These are phyloP conservation scores for Aspergillus costaricaensis DNA, from an alignment of 2,329 filamentous ascomycete species.

Conservation along the genomic window DNA sequence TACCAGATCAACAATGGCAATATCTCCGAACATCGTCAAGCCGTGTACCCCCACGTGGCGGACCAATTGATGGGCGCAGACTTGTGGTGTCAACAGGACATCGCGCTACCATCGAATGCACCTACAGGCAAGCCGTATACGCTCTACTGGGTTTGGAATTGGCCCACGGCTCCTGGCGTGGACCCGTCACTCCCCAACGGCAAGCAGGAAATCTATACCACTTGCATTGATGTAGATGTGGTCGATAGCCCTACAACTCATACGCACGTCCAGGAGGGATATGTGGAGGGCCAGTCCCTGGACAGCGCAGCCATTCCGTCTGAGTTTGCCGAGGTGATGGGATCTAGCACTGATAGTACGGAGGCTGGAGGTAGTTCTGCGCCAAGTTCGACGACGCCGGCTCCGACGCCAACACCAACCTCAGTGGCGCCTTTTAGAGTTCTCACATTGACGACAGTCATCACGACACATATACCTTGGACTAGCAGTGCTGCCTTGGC, in stretches of 20 bases:
- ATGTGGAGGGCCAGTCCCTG: conserved; percentile 37
- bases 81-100: conserved; percentile 78
- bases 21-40: conserved; percentile 63
- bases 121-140: conserved; percentile 69
- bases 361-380: conserved; percentile 1
- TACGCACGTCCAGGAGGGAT: conserved; percentile 21
- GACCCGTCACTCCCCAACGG: conserved; percentile 42
- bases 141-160: conserved; percentile 97
- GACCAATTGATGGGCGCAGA: conserved; percentile 59
- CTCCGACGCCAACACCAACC: neutral
- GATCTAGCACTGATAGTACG: conserved; percentile 11
- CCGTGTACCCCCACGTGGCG: conserved; percentile 53
- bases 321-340: conserved; percentile 39
- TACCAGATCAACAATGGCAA: conserved; percentile 69
- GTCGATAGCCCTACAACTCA: conserved; percentile 24
- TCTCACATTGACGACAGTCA: conserved; percentile 24
- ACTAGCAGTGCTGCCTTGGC: conserved; percentile 10
- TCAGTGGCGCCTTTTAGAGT: conserved; percentile 15
- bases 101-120: conserved; percentile 70
- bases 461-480: conserved; percentile 24
- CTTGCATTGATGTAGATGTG: conserved; percentile 52
- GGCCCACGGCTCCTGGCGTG: conserved; percentile 61
- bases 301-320: conserved; percentile 43
- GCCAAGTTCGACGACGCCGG: neutral
- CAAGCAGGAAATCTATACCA: conserved; percentile 51